A percentile compares a stretch with the other conserved stretches of the same genome.
These are phyloP conservation scores for Claviceps fusiformis DNA, from an alignment of 2,329 filamentous ascomycete genomes.

Conservation along the genomic window DNA sequence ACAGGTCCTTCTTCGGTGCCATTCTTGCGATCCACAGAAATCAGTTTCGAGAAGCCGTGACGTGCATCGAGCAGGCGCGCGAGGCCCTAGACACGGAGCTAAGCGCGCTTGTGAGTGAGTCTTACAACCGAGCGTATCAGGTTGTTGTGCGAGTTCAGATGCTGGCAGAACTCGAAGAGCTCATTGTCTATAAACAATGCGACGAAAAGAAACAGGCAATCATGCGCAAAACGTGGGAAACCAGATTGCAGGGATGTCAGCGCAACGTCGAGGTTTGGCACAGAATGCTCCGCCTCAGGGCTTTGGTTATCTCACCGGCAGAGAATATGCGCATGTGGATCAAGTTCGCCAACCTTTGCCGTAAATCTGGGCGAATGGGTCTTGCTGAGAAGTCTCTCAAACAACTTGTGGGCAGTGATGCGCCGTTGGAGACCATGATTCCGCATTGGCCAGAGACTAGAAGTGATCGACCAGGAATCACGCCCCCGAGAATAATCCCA, in stretches of 20 bases:
- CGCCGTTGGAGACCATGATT: slow-evolving; percentile 45
- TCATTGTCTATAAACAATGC: slow-evolving; percentile 94
- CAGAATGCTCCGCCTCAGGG: slow-evolving; percentile 87
- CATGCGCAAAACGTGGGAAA: slow-evolving; percentile 92
- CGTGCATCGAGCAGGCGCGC: slow-evolving; percentile 79
- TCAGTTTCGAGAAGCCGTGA: slow-evolving; percentile 82
- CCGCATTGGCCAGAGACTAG: slow-evolving; percentile 40
- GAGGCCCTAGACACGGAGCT: slow-evolving; percentile 93
- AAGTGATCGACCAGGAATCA: slow-evolving; percentile 6
- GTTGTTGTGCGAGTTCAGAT: slow-evolving; percentile 98
- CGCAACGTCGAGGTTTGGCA: slow-evolving; percentile 98
- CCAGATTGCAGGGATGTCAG: slow-evolving; percentile 84
- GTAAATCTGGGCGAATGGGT: slow-evolving; percentile 88
- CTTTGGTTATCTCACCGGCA: slow-evolving; percentile 76
- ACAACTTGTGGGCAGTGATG: slow-evolving; percentile 66
- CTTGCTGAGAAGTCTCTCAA: slow-evolving; percentile 91
- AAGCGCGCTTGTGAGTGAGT: slow-evolving; percentile 92
- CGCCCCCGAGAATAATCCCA: slow-evolving; percentile 31
- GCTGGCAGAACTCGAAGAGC: slow-evolving; percentile 95
- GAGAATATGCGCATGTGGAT: slow-evolving; percentile 99
- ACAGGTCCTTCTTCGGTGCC: slow-evolving; percentile 93
- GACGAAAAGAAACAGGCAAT: slow-evolving; percentile 79
- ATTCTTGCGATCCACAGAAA: slow-evolving; percentile 92
- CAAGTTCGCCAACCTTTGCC: slow-evolving; percentile 95
- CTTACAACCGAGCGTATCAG: slow-evolving; percentile 92